Conservation (phyloP, 345 rosid species). For the Lumnitzera racemosa region DNA sequence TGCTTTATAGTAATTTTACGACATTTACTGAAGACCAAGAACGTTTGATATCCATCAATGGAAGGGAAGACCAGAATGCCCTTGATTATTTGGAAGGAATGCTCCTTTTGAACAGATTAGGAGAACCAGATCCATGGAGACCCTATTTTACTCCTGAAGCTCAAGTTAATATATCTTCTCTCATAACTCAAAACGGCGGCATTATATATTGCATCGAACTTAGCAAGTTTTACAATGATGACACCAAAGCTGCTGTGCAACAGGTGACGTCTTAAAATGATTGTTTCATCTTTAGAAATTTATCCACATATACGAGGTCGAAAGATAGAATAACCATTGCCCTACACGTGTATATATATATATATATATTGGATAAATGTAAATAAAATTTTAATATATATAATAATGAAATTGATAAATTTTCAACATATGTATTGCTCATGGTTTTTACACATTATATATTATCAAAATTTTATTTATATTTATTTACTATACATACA, state of each 20-base stretch:
- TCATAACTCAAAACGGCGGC: neutral
- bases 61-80: neutral
- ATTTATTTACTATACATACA: too few relatives aligned
- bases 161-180: neutral
- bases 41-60: constrained; percentile 9
- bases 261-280: neutral
- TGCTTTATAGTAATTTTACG: constrained; percentile 11
- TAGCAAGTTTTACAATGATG: constrained; percentile 6
- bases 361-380: too few relatives aligned
- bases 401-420: too few relatives aligned
- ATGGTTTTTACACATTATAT: too few relatives aligned
- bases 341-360: too few relatives aligned
- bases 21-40: constrained; percentile 14
- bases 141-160: constrained; percentile 1
- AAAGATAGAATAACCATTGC: too few relatives aligned
- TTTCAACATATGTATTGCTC: too few relatives aligned
- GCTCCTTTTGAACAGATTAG: constrained; percentile 1
- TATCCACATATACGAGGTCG: neutral
- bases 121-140: constrained; percentile 4
- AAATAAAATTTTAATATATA: too few relatives aligned
- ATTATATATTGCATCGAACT: constrained; percentile 15
- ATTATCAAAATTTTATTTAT: too few relatives aligned
- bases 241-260: neutral
- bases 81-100: constrained; percentile 12
- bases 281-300: neutral